These are phyloP conservation scores for Endocalyx cinctus DNA, from an alignment of 2,329 filamentous ascomycete genomes.

Conservation along the genomic window DNA sequence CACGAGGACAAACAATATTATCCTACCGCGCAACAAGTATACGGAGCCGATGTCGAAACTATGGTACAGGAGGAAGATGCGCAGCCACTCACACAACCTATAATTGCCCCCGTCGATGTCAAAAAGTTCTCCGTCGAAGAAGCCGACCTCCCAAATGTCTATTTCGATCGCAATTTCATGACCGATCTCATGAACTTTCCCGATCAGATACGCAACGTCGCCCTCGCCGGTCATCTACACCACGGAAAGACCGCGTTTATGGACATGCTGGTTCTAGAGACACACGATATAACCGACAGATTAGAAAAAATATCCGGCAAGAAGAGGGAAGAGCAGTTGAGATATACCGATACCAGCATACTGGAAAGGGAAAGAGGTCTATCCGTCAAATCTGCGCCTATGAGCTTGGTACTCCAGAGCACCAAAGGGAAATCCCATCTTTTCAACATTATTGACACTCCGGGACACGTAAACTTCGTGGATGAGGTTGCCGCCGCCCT, in stretches of 20 bases:
- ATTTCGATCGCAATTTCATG: conserved; percentile 88
- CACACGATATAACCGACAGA: conserved; percentile 77
- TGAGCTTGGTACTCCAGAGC: conserved; percentile 85
- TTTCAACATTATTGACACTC: conserved; percentile 91
- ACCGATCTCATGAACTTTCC: conserved; percentile 94
- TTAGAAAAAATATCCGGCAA: conserved; percentile 77
- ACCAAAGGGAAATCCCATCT: conserved; percentile 93
- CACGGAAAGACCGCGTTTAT: conserved; percentile 98
- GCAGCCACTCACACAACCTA: conserved; percentile 85
- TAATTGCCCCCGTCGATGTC: conserved; percentile 85
- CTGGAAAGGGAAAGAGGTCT: conserved; percentile 85
- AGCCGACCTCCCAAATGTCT: conserved; percentile 80
- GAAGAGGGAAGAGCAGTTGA: conserved; percentile 80
- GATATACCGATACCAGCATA: conserved; percentile 90
- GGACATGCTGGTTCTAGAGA: conserved; percentile 97
- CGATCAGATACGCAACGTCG: conserved; percentile 89
- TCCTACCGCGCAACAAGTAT: conserved; percentile 93
- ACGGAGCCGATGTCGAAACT: conserved; percentile 90
- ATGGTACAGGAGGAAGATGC: conserved; percentile 96
- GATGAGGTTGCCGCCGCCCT: conserved; percentile 91
- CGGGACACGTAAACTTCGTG: conserved; percentile 96
- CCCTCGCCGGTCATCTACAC: conserved; percentile 86
- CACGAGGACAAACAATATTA: conserved; percentile 99
- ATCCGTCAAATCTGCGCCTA: conserved; percentile 88
- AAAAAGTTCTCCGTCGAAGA: conserved; percentile 97